Conservation (phyloP, 2,329 filamentous ascomycete genomes). For the Remersonia thermophila region DNA sequence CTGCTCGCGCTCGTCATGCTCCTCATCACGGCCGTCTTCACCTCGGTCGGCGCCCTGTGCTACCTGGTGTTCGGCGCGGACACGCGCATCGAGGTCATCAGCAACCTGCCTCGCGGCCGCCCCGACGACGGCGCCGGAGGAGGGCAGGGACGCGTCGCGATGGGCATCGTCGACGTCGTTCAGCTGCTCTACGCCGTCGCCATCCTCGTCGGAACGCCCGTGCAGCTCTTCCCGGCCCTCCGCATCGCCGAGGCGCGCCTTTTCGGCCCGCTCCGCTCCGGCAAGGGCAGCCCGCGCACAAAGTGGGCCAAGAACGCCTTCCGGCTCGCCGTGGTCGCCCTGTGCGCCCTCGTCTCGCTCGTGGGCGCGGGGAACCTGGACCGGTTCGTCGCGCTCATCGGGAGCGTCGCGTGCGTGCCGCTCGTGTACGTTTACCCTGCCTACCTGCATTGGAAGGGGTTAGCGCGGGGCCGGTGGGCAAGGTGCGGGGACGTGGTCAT, state of each 20-base stretch:
- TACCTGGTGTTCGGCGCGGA: slow-evolving; percentile 60
- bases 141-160: too few species aligned
- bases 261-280: slow-evolving; percentile 51
- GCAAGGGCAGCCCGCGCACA: slow-evolving; percentile 49
- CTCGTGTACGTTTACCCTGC: slow-evolving; percentile 68
- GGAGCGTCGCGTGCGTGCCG: slow-evolving; percentile 61
- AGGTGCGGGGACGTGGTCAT: slow-evolving; percentile 50
- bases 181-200: slow-evolving; percentile 64
- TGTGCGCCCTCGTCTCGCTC: slow-evolving; percentile 50
- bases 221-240: slow-evolving; percentile 62
- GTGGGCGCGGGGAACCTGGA: slow-evolving; percentile 57
- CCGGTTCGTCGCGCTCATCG: slow-evolving; percentile 63
- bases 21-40: slow-evolving; percentile 61
- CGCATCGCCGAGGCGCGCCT: slow-evolving; percentile 57
- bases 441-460: slow-evolving; percentile 55
- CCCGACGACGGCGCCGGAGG: too few species aligned
- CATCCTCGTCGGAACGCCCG: slow-evolving; percentile 60
- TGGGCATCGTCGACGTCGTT: slow-evolving; percentile 58
- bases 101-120: slow-evolving; percentile 60
- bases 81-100: slow-evolving; percentile 63
- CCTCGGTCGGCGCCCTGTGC: slow-evolving; percentile 58
- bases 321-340: slow-evolving; percentile 40
- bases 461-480: slow-evolving; percentile 42
- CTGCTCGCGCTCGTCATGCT: slow-evolving; percentile 59
- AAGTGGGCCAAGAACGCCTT: slow-evolving; percentile 71